Evolutionary conservation across 1,284 basidiomycete species (phyloP), one percentile per base, ranked within the genome.

Genomic region (Cystobasidiaceae sp.): DNA sequence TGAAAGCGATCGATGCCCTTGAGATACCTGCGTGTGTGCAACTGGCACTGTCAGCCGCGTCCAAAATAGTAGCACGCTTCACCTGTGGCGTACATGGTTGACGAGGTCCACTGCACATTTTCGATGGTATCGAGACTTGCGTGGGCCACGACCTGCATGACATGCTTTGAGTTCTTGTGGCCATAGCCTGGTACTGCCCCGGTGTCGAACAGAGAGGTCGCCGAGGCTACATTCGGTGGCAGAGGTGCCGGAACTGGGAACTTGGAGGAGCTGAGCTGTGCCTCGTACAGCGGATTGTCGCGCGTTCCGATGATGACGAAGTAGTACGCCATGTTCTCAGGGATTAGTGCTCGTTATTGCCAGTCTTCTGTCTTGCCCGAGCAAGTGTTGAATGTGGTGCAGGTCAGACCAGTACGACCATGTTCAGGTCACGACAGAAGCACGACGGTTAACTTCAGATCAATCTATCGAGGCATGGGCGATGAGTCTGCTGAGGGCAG

Each of bases 61-160:
- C n/a, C 15, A 23, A 41, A 25, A 39, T 39, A 32, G 33, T 55
- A 25, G 28, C 25, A 15, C 15, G 32, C 23, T 11, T 5, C 27
- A 19, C 19, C n/a, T 6, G 6, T 7, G 28, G 30, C 88, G 77
- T 77, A 93, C 93, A 97, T 90, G 68, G 82, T 82, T 69, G 84
- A 86, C 72, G 92, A 90, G 69, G 86, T 86, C 68, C 87, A 83
- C 84, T 91, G 89, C 50, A 88, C 83, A 74, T 97, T 91, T 74
- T 97, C 93, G 67, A 97, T 84, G 71, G 86, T 85, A 78, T 94
- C 93, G 74, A 97, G 78, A 72, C 88, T 90, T 49, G 90, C 90
- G 76, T 96, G 93, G 39, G 91, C 92, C 72, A 96, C 89, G 88
- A 97, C 93, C 80, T 97, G 92, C 71, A 93, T 88, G 66, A 97